Conservation (phyloP, 805 yeast genomes). For the Hemisphaericaspora nanyangensis region DNA sequence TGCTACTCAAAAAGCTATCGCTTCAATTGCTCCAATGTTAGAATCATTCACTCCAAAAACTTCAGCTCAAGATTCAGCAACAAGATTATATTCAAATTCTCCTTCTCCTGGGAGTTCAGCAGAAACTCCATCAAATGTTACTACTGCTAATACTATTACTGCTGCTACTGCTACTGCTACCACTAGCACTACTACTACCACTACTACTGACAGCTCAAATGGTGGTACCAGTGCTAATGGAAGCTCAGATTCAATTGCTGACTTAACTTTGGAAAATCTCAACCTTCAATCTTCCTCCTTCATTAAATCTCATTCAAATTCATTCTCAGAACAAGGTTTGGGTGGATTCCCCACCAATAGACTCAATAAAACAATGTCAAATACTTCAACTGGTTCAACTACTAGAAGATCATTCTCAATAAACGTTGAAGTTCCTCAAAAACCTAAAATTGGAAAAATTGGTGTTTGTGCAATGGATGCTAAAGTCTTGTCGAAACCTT, state of each 20-base stretch:
- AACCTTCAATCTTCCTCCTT: too few relatives aligned
- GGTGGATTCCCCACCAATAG: slow-evolving; percentile 8
- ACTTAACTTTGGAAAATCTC: not conserved
- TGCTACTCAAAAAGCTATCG: slow-evolving; percentile 58
- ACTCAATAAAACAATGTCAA: slow-evolving; percentile 34
- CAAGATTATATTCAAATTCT: slow-evolving; percentile 12
- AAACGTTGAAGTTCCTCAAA: slow-evolving; percentile 38
- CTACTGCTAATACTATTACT: slow-evolving; percentile 7
- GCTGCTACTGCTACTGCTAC: slow-evolving; percentile 2
- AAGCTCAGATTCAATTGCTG: not conserved
- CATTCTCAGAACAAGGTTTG: slow-evolving; percentile 1
- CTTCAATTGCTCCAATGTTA: slow-evolving; percentile 74
- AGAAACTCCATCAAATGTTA: slow-evolving; percentile 7
- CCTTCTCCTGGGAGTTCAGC: slow-evolving; percentile 8
- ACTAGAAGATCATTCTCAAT: slow-evolving; percentile 30
- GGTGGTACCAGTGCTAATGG: not conserved
- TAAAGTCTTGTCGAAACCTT: slow-evolving; percentile 93
- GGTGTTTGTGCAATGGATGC: slow-evolving; percentile 99
- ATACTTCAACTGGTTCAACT: slow-evolving; percentile 29
- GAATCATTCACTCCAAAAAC: slow-evolving; percentile 73
- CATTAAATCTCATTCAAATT: slow-evolving; percentile 5
- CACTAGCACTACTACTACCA: not conserved
- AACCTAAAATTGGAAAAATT: slow-evolving; percentile 81
- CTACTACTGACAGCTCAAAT: slow-evolving; percentile 11
- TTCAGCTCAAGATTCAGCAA: slow-evolving; percentile 24